Evolutionary conservation across 2,329 filamentous ascomycete species (phyloP).

Genomic region (Celoporthe dispersa): DNA sequence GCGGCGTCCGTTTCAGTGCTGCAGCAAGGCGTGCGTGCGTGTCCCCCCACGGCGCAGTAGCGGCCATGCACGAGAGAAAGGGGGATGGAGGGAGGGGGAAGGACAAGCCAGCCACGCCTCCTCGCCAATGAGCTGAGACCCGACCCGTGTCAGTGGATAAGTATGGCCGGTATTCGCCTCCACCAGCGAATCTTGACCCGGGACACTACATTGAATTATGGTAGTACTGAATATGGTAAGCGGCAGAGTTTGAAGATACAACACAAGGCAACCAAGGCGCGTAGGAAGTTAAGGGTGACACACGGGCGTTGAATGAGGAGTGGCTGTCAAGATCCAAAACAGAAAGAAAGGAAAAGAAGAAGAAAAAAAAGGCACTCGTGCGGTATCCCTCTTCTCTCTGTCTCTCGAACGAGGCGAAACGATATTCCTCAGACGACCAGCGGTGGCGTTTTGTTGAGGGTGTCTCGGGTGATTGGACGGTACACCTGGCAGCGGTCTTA

Average conservation of each 20-base stretch:
- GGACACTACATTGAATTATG: not conserved
- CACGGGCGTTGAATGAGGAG: not conserved
- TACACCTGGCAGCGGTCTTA: not conserved
- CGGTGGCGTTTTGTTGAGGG: not conserved
- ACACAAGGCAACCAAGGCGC: not conserved
- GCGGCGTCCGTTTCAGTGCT: not conserved
- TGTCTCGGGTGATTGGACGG: not conserved
- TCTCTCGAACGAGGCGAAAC: not conserved
- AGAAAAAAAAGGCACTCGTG: not conserved
- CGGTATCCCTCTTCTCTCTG: not conserved
- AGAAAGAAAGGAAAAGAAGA: not conserved
- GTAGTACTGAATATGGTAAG: not conserved
- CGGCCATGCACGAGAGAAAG: not conserved
- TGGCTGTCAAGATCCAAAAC: too few relatives aligned
- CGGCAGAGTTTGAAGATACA: not conserved
- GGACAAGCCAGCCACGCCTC: not conserved
- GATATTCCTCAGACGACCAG: not conserved
- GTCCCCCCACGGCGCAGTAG: constrained; percentile 1
- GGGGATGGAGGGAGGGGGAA: too few relatives aligned
- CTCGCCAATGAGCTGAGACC: constrained; percentile 3
- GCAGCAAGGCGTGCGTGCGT: not conserved
- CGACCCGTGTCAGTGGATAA: not conserved
- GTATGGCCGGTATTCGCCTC: not conserved
- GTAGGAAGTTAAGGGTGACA: not conserved
- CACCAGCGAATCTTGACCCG: not conserved